Percentiles rank a stretch among this genome's conserved stretches.
Evolutionary conservation across 306 rosid species (phyloP).

Genomic region (Casuarina glauca): DNA sequence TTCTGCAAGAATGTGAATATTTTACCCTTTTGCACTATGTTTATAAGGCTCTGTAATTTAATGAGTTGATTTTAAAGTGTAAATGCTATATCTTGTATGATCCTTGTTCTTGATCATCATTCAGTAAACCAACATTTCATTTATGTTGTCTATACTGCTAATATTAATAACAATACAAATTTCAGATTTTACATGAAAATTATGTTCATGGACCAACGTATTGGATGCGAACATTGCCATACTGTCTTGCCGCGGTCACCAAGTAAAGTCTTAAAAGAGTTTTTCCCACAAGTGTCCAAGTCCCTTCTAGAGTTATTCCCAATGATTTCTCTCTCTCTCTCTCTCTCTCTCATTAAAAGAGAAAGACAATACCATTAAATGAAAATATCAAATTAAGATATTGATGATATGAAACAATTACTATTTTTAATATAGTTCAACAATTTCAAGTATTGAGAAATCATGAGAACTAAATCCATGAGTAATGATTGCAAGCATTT

Average conservation of each 20-base stretch:
- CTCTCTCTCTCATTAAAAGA: too few relatives aligned
- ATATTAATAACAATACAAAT: background rate
- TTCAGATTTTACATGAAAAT: background rate
- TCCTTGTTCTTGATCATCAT: background rate
- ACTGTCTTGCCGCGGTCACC: background rate
- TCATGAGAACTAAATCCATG: too few relatives aligned
- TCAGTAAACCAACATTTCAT: background rate
- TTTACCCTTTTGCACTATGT: background rate
- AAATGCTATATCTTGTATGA: background rate
- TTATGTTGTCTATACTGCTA: background rate
- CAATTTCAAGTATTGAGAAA: too few relatives aligned
- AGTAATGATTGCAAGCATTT: too few relatives aligned
- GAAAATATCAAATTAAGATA: too few relatives aligned
- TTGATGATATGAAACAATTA: too few relatives aligned
- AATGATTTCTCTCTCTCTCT: too few relatives aligned
- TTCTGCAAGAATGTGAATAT: background rate
- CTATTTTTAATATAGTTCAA: too few relatives aligned
- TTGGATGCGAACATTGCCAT: background rate
- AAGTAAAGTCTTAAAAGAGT: too few relatives aligned
- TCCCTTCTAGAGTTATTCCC: background rate
- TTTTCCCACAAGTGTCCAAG: too few relatives aligned
- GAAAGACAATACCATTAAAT: too few relatives aligned
- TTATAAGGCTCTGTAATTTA: background rate
- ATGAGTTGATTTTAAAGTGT: background rate
- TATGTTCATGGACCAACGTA: background rate